Base-by-base conservation (phyloP, 768 basidiomycete genomes). In the Suillus variegatus region DNA sequence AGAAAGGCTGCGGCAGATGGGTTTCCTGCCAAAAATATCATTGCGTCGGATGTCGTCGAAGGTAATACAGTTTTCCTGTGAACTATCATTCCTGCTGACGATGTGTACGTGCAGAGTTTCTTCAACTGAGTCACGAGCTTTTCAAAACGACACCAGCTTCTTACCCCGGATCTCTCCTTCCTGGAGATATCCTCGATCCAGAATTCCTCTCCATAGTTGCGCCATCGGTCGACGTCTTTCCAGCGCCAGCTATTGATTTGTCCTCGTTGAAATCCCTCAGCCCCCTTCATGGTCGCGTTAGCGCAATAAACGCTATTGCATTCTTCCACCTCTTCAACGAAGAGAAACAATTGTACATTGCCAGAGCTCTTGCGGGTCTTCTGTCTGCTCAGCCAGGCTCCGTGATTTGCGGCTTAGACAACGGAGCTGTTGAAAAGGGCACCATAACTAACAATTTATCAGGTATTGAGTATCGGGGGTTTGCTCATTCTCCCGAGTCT, bases 51-150 rank as follows among this genome's bases (percentile, higher is more conserved):
- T 66, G 62, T 85, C 20, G 66, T 69, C 14, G 60, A 74, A 56
- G 80, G 83, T 79, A 58, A 62, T 65, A 22, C 41, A 16, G 3
- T 25, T 8, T 12, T 28, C 16, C 3, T 46, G 25, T 36, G 20
- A 38, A 38, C 7, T 38, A 41, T 7, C 8, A 6, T 49, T 7
- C 44, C 28, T 8, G 28, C 25, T 18, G 2, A 47, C 1, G 3
- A n/a, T 64, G 8, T 22, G 13, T 38, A 40, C 22, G 49, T 56
- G n/a, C 56, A 89, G 88, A 75, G 2, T 90, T 85, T 66, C 86
- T 85, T 82, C 78, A 84, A 1, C 73, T 84, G 10, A 88, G 88
- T 1, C 88, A 90, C 65, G 80, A 83, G 36, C 78, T 91, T 22
- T 92, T 90, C 79, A 83, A 74, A 46, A 82, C 84, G 2, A 85